Base-by-base conservation (phyloP, 2,329 filamentous ascomycete genomes). In the Furcasterigmium furcatum region DNA sequence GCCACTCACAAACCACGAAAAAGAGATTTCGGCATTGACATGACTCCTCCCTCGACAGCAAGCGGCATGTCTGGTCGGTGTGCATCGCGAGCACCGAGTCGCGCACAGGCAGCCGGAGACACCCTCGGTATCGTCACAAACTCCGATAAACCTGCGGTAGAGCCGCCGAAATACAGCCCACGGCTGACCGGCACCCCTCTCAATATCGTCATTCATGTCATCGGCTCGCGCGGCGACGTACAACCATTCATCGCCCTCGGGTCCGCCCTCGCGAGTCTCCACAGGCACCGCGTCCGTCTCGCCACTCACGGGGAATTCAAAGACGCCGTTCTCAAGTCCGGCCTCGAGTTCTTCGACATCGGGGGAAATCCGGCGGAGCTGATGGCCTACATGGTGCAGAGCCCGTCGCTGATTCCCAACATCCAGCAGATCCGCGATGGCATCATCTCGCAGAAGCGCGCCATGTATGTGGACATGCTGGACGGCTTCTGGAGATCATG, bases 241-340 rank as follows among this genome's bases (percentile, higher is more conserved):
- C 77, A 80, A 45, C 76, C 77, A 1, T 80, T 80, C 45, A 58
- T 80, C 42, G 74, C 75, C 0, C 58, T 81, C 1, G 77, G 76
- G 0, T 69, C 67, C 36, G 67, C 70, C 13, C 56, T 81, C 4
- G 65, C 70, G 49, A n/a, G n/a, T n/a, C 62, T 59, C 8, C 61
- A 71, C 44, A 72, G 74, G 3, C 76, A 79, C 55, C 67, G 74
- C 10, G 70, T 79, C 2, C 68, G 76, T 3, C 53, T 79, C 5
- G 75, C 74, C 6, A 79, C 76, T 2, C 76, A 79, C 52, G 45
- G 61, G 20, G 62, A 66, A 2, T 79, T 79, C 48, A 62, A 67
- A 43, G 56, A 66, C 10, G 77, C 80, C 39, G 73, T 80, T 1
- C 57, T 64, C 12, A 58, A 68, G 12, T 62, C 68, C 7, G 70